Base-by-base conservation (phyloP, 1,139 yeast species). In the Saccharomycopsis crataegensis region DNA sequence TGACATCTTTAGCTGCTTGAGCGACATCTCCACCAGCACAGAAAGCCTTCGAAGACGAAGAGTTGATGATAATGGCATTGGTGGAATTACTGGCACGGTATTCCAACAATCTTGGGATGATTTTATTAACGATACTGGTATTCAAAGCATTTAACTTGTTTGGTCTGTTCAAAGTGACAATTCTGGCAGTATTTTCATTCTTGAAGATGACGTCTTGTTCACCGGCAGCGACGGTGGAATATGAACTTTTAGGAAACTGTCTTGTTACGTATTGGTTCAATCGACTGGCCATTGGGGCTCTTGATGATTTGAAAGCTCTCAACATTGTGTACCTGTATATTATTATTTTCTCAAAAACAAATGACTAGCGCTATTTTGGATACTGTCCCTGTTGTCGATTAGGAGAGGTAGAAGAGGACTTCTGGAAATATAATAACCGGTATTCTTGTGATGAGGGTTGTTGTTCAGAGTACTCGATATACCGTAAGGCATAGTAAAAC, bases 21-120 rank as follows among this genome's bases (percentile, higher is more conserved):
- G 93, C 85, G 47, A 93, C 96, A 67, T 93, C 99, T 41, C 98
- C 99, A 53, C 99, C 99, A 45, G 98, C 86, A 70, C 93, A 85
- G 57, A 84, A 77, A 2, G 88, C 74, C 57, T 67, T 64, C 7
- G 17, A 9, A 32, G 9, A 7, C 6, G 78, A 79, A 33, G 96
- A 86, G 55, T 81, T 82, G 58, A 91, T 73, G 46, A 93, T 74
- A 48, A 91, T 72, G 57, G 88, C 66, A 60, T 83, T 80, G 58
- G 85, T 82, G 16, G 78, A 71, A 48, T 76, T 75, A 12, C 90
- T 79, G 65, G 86, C 85, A 53, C 88, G 75, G 70, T 85, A 90
- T 64, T 89, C 96, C 56, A 78, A 67, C 60, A 93, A 70, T 46
- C 96, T 78, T 36, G 95, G 93, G 44, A 80, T 74, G 58, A 93